Conservation (phyloP, 2,329 filamentous ascomycete genomes). For the Karstenula rhodostoma region DNA sequence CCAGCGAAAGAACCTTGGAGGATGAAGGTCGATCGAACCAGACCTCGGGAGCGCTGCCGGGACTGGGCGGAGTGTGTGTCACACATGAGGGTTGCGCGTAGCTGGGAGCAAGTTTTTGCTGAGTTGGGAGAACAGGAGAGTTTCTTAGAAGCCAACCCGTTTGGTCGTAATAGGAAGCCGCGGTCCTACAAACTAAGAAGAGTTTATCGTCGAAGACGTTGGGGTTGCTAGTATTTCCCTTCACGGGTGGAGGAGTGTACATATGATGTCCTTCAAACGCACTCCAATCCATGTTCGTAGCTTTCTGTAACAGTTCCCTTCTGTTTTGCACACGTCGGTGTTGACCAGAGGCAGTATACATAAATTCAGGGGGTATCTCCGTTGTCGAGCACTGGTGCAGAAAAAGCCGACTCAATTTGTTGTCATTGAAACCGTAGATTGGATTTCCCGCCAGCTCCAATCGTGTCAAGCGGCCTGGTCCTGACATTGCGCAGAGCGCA, state of each 20-base stretch:
- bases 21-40: constrained; percentile 28
- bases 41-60: constrained; percentile 25
- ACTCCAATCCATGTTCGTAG: background rate
- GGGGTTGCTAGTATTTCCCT: background rate
- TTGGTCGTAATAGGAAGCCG: constrained; percentile 34
- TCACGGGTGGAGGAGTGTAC: background rate
- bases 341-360: too few relatives aligned
- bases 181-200: constrained; percentile 23
- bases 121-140: constrained; percentile 17
- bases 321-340: background rate
- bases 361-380: too few relatives aligned
- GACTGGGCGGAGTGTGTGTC: constrained; percentile 28
- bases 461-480: constrained; percentile 24
- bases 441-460: constrained; percentile 30
- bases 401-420: background rate
- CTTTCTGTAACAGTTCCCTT: too few relatives aligned
- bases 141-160: constrained; percentile 23
- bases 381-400: too few relatives aligned
- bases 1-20: constrained; percentile 17
- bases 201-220: background rate
- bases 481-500: constrained; percentile 25
- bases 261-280: background rate
- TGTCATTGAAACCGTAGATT: constrained; percentile 17
- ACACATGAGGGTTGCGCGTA: constrained; percentile 20
- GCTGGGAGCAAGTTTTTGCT: background rate